Percentiles rank a stretch among this genome's conserved stretches.
Evolutionary conservation across 352 stramenopile genomes (phyloP).

Genomic region (Globisporangium abappressorium): DNA sequence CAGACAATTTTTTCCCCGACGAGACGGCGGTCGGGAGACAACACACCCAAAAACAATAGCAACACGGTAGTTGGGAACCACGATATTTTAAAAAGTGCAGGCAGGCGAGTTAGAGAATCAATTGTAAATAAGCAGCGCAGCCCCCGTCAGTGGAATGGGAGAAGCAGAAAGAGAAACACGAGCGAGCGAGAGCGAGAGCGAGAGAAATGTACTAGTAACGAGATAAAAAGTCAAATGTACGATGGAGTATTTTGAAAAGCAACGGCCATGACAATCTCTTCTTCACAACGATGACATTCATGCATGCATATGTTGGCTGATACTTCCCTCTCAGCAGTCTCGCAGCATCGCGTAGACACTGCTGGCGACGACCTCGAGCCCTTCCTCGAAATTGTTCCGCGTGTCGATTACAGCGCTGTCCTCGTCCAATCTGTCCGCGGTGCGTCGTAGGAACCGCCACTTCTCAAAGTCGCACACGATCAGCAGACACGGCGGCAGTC

Average conservation of each 20-base stretch:
- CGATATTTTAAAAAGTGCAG: slow-evolving; percentile 14
- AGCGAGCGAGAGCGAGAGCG: neutral
- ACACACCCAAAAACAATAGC: slow-evolving; percentile 12
- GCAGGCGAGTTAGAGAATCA: slow-evolving; percentile 3
- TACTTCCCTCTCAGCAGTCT: neutral
- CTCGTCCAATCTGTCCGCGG: too few species aligned
- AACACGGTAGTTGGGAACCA: neutral
- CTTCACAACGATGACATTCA: neutral
- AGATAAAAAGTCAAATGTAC: slow-evolving; percentile 14
- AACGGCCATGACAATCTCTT: neutral
- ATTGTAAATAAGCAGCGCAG: slow-evolving; percentile 12
- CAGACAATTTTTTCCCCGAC: slow-evolving; percentile 6
- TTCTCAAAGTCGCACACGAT: too few species aligned
- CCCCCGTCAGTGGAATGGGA: slow-evolving; percentile 8
- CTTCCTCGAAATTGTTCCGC: too few species aligned
- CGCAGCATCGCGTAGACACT: neutral
- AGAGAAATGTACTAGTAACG: slow-evolving; percentile 9
- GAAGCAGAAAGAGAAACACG: neutral
- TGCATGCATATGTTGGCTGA: neutral
- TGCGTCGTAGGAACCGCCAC: too few species aligned
- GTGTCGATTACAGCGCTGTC: too few species aligned
- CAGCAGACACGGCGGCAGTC: too few species aligned
- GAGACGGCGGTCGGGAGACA: slow-evolving; percentile 1
- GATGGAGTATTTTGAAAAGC: slow-evolving; percentile 17
- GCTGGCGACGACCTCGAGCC: neutral